These are phyloP conservation scores for Rhodotorula graminis DNA, from an alignment of 768 basidiomycete species.

Conservation along the genomic window DNA sequence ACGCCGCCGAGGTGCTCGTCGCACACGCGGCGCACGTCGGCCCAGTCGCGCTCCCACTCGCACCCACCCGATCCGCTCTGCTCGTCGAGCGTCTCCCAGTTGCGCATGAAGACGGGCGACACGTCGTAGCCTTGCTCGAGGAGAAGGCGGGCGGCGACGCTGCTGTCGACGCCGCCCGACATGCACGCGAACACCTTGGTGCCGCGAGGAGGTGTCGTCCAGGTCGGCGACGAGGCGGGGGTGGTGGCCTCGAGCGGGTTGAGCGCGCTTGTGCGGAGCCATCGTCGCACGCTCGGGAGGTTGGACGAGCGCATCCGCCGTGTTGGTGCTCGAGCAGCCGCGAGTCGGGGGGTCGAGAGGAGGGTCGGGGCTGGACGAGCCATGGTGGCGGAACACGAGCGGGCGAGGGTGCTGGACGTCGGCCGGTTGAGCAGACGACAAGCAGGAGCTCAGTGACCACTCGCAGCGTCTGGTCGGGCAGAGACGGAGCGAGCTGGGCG, in stretches of 20 bases:
- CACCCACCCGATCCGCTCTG: slow-evolving; percentile 73
- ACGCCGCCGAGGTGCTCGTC: slow-evolving; percentile 62
- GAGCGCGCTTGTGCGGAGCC: not conserved
- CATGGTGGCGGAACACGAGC: not conserved
- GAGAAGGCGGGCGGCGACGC: slow-evolving; percentile 73
- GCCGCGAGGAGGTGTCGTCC: not conserved
- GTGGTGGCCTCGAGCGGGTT: not conserved
- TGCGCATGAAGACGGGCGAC: slow-evolving; percentile 85
- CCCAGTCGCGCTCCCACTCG: slow-evolving; percentile 94
- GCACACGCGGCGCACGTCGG: slow-evolving; percentile 79
- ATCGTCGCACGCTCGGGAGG: not conserved
- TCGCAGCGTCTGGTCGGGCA: too few species aligned
- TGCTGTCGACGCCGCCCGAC: slow-evolving; percentile 95
- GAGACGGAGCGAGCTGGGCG: too few species aligned
- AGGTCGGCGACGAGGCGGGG: not conserved
- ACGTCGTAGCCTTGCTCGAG: slow-evolving; percentile 57
- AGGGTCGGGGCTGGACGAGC: too few species aligned
- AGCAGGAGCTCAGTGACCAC: too few species aligned
- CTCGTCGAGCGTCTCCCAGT: slow-evolving; percentile 88
- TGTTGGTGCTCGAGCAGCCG: not conserved
- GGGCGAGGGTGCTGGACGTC: too few species aligned
- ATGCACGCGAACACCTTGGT: slow-evolving; percentile 71
- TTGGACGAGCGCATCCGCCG: too few species aligned
- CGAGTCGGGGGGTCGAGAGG: not conserved
- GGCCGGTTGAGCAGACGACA: too few species aligned